Evolutionary conservation across 352 stramenopile genomes (phyloP).

Genomic region (Vaucheria bursata): DNA sequence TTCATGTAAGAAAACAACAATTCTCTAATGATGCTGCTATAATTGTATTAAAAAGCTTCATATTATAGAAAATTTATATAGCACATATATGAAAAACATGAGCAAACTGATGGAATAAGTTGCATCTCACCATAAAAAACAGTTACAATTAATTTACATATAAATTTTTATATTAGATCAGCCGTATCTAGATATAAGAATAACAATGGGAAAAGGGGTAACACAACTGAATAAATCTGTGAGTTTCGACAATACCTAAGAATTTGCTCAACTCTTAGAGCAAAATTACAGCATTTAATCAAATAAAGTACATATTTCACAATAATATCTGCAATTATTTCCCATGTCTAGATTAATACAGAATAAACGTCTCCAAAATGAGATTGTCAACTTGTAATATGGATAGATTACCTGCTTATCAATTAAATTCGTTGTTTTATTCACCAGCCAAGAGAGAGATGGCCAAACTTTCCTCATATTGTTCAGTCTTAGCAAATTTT

Average conservation of each 20-base stretch:
- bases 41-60: too few species aligned
- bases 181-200: too few species aligned
- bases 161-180: too few species aligned
- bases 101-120: too few species aligned
- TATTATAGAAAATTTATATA: too few species aligned
- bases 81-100: too few species aligned
- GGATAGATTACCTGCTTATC: not conserved
- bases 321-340: not conserved
- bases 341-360: not conserved
- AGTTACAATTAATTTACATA: too few species aligned
- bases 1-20: too few species aligned
- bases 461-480: not conserved
- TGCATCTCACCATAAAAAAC: too few species aligned
- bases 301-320: not conserved
- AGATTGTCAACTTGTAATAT: not conserved
- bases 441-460: not conserved
- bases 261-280: not conserved
- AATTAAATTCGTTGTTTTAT: not conserved
- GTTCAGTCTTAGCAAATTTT: constrained; percentile 5
- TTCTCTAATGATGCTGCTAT: too few species aligned
- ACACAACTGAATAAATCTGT: not conserved
- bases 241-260: not conserved
- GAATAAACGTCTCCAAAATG: not conserved
- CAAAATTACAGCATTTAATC: not conserved
- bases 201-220: too few species aligned